phyloP scores from a whole-genome alignment of 768 basidiomycete genomes.

The Boletus vinaceobasis region DNA sequence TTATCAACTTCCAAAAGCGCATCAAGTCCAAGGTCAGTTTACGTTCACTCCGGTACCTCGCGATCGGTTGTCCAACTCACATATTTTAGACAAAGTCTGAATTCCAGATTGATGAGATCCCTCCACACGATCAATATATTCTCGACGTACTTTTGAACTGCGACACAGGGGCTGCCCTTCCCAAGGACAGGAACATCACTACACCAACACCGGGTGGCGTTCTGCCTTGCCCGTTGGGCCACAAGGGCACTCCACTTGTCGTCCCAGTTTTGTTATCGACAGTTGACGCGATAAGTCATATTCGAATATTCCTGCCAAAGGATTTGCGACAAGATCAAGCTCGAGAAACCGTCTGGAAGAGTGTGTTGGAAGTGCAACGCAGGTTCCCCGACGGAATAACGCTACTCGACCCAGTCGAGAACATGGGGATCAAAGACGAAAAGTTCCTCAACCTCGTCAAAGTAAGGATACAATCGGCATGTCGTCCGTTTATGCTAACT shows the following conservation, averaged over 20 bases:
- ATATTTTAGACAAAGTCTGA: slow-evolving; percentile 55
- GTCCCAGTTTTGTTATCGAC: slow-evolving; percentile 88
- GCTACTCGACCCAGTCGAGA: slow-evolving; percentile 85
- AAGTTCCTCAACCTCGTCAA: slow-evolving; percentile 85
- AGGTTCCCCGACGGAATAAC: slow-evolving; percentile 86
- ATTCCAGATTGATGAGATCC: slow-evolving; percentile 62
- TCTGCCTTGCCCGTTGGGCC: slow-evolving; percentile 64
- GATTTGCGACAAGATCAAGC: slow-evolving; percentile 75
- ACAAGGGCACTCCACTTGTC: slow-evolving; percentile 80
- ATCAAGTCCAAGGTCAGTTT: slow-evolving; percentile 67
- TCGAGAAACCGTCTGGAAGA: slow-evolving; percentile 86
- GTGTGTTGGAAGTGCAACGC: slow-evolving; percentile 84
- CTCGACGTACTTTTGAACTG: slow-evolving; percentile 89
- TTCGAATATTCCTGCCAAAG: slow-evolving; percentile 87
- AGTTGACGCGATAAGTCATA: slow-evolving; percentile 78
- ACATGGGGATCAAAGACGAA: slow-evolving; percentile 95
- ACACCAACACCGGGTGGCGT: slow-evolving; percentile 66
- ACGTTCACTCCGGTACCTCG: background rate
- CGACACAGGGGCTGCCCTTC: slow-evolving; percentile 53
- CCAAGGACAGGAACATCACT: slow-evolving; percentile 55
- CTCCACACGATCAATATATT: slow-evolving; percentile 88
- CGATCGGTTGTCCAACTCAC: background rate
- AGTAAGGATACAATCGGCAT: slow-evolving; percentile 39
- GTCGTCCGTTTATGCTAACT: background rate
- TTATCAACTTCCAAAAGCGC: slow-evolving; percentile 90